These are phyloP conservation scores for Brassica incana DNA, from an alignment of 345 rosid species.

Conservation along the genomic window DNA sequence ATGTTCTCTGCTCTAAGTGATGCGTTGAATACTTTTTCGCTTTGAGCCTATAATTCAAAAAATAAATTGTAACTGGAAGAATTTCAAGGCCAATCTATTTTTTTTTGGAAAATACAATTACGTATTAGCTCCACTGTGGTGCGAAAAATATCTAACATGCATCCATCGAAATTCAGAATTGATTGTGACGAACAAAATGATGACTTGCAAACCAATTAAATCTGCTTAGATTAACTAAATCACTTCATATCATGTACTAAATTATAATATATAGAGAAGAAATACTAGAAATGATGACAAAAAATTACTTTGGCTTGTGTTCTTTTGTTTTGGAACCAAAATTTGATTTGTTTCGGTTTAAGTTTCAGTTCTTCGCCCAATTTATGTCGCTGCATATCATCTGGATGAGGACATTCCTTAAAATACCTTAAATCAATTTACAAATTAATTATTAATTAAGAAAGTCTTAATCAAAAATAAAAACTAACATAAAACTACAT, in stretches of 20 bases:
- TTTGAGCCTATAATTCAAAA: slow-evolving; percentile 46
- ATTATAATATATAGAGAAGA: background rate
- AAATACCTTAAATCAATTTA: slow-evolving; percentile 50
- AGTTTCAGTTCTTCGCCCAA: slow-evolving; percentile 59
- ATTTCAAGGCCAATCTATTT: background rate
- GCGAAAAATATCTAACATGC: background rate
- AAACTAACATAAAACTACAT: background rate
- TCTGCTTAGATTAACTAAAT: background rate
- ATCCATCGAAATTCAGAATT: background rate
- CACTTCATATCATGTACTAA: background rate
- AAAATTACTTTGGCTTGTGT: slow-evolving; percentile 62
- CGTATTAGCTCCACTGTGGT: background rate
- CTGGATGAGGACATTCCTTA: slow-evolving; percentile 77
- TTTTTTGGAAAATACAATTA: background rate
- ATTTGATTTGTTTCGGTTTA: slow-evolving; percentile 59
- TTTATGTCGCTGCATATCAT: slow-evolving; percentile 56
- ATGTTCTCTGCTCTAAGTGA: slow-evolving; percentile 58
- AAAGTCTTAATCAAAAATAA: background rate
- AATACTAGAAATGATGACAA: background rate
- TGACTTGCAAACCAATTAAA: background rate
- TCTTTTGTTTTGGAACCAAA: slow-evolving; percentile 89
- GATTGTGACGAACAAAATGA: background rate
- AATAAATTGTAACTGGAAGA: background rate
- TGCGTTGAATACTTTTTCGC: slow-evolving; percentile 52
- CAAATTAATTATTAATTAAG: slow-evolving; percentile 2